phyloP scores from a whole-genome alignment of 108 stramenopile species.

The Conticribra guillardii region DNA sequence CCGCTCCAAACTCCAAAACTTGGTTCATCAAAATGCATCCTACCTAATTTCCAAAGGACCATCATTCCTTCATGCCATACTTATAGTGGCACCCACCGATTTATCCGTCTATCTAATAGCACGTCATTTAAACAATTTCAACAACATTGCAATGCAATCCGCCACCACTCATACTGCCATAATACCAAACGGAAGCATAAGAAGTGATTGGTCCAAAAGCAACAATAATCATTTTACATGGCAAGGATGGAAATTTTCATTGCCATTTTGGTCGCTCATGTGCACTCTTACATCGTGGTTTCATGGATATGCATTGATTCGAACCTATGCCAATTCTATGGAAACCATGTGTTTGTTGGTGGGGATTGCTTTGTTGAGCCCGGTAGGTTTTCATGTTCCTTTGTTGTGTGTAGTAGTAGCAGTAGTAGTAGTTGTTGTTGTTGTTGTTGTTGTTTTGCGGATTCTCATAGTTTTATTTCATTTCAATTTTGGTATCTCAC shows the following conservation, averaged over 20 bases:
- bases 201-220: too few species aligned
- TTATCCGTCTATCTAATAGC: slow-evolving; percentile 68
- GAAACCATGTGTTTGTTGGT: slow-evolving; percentile 63
- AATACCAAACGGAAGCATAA: too few species aligned
- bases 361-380: slow-evolving; percentile 62
- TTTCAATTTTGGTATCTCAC: background rate
- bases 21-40: slow-evolving; percentile 46
- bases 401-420: too few species aligned
- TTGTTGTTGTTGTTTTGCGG: too few species aligned
- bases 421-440: too few species aligned
- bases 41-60: slow-evolving; percentile 79
- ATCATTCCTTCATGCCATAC: slow-evolving; percentile 67
- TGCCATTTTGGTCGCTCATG: slow-evolving; percentile 49
- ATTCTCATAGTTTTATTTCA: too few species aligned
- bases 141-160: background rate
- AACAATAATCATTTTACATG: background rate
- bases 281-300: slow-evolving; percentile 72
- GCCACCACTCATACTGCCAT: background rate
- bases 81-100: slow-evolving; percentile 80
- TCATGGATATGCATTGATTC: slow-evolving; percentile 76
- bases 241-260: slow-evolving; percentile 3
- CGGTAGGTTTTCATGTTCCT: slow-evolving; percentile 40
- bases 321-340: slow-evolving; percentile 84
- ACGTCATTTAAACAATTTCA: slow-evolving; percentile 40
- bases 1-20: too few species aligned